Evolutionary conservation across 306 rosid genomes (phyloP).

Genomic region (Vachellia collinsii): DNA sequence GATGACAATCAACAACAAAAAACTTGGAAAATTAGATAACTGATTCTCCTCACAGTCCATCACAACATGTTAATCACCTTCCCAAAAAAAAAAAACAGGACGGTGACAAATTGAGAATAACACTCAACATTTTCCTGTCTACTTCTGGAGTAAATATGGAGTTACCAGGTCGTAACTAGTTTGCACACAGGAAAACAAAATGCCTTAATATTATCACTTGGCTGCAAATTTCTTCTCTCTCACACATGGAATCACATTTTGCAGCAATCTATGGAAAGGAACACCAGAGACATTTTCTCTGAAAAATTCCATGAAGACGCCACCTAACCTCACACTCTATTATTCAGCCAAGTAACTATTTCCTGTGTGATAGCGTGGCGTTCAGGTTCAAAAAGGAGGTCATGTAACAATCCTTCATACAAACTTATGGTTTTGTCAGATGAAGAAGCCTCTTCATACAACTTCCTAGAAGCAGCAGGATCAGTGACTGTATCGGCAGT

Average conservation of each 20-base stretch:
- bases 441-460: slow-evolving; percentile 75
- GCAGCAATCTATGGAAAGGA: slow-evolving; percentile 18
- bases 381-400: slow-evolving; percentile 87
- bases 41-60: background rate
- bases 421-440: slow-evolving; percentile 74
- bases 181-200: slow-evolving; percentile 23
- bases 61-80: background rate
- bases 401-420: slow-evolving; percentile 73
- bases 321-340: slow-evolving; percentile 50
- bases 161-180: background rate
- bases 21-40: background rate
- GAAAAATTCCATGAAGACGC: slow-evolving; percentile 14
- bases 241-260: background rate
- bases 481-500: slow-evolving; percentile 80
- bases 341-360: slow-evolving; percentile 74
- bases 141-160: background rate
- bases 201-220: background rate
- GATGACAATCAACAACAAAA: background rate
- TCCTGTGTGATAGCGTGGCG: slow-evolving; percentile 53
- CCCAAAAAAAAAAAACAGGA: slow-evolving; percentile 12
- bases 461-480: slow-evolving; percentile 67
- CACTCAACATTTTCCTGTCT: background rate
- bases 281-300: background rate
- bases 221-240: slow-evolving; percentile 11
- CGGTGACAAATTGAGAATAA: background rate